phyloP scores from a whole-genome alignment of 2,329 filamentous ascomycete species.

The Myriosclerotinia scirpicola region DNA sequence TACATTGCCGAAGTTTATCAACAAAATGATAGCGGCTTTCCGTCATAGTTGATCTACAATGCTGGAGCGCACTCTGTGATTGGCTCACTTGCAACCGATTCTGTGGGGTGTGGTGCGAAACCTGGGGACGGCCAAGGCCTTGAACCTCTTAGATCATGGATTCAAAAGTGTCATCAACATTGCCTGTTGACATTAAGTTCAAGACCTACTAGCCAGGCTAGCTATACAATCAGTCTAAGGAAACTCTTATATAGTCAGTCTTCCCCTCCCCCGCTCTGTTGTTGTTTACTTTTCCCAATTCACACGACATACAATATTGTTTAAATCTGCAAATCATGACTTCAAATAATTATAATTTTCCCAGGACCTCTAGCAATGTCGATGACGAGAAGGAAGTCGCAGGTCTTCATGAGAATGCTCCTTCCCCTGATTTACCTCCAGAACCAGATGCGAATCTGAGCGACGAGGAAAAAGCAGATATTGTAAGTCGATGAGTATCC shows the following conservation, averaged over 20 bases:
- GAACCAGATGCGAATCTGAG: conserved; percentile 66
- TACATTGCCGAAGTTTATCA: background rate
- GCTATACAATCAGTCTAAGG: background rate
- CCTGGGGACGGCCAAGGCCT: background rate
- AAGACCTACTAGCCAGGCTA: background rate
- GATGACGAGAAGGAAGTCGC: conserved; percentile 22
- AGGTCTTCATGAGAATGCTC: background rate
- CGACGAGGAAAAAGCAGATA: conserved; percentile 59
- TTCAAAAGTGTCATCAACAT: background rate
- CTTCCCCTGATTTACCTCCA: conserved; percentile 26
- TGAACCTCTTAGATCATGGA: background rate
- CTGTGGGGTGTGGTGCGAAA: background rate
- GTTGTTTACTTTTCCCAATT: background rate
- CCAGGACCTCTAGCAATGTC: background rate
- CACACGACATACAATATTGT: background rate
- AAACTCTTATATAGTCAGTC: background rate
- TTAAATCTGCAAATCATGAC: background rate
- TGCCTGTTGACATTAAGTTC: background rate
- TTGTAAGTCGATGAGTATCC: conserved; percentile 49
- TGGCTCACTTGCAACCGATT: background rate
- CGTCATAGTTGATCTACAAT: background rate
- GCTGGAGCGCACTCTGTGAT: background rate
- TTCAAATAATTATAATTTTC: background rate
- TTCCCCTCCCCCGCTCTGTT: background rate
- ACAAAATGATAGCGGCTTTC: background rate